A percentile compares a stretch with the other conserved stretches of the same genome.
Evolutionary conservation across 2,329 filamentous ascomycete genomes (phyloP).

Genomic region (Scortechinia acanthostroma): DNA sequence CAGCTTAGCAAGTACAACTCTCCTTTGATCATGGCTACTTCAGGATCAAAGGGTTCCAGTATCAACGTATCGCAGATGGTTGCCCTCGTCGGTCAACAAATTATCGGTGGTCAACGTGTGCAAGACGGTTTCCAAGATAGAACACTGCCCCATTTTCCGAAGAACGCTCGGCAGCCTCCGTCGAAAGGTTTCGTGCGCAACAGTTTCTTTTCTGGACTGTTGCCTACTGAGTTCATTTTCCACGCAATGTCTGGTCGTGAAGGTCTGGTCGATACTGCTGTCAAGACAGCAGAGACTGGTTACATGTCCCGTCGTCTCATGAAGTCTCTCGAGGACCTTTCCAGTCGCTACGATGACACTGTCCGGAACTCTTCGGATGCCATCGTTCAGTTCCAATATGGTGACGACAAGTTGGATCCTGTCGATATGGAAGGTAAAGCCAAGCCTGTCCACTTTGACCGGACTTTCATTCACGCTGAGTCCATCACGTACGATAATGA

Average conservation of each 20-base stretch:
- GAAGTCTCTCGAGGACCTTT: constrained; percentile 94
- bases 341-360: constrained; percentile 87
- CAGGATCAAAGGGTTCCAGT: constrained; percentile 89
- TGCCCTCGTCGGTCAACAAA: constrained; percentile 92
- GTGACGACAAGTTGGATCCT: constrained; percentile 89
- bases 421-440: constrained; percentile 96
- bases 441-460: constrained; percentile 83
- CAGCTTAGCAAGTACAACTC: constrained; percentile 87
- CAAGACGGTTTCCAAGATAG: constrained; percentile 94
- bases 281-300: constrained; percentile 96
- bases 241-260: constrained; percentile 98
- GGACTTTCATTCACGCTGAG: constrained; percentile 80
- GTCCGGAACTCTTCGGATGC: constrained; percentile 83
- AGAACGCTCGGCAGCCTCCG: constrained; percentile 83
- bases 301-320: constrained; percentile 98
- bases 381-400: constrained; percentile 95
- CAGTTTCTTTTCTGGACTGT: constrained; percentile 89
- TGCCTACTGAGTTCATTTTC: constrained; percentile 90
- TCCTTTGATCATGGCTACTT: constrained; percentile 92
- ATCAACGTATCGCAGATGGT: constrained; percentile 99
- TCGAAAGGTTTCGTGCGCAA: constrained; percentile 96
- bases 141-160: constrained; percentile 88
- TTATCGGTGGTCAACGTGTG: constrained; percentile 89
- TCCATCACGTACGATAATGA: constrained; percentile 72
- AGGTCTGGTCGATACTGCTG: constrained; percentile 95